Conservation (phyloP, 2,329 filamentous ascomycete genomes). For the Phialophora verrucosa region DNA sequence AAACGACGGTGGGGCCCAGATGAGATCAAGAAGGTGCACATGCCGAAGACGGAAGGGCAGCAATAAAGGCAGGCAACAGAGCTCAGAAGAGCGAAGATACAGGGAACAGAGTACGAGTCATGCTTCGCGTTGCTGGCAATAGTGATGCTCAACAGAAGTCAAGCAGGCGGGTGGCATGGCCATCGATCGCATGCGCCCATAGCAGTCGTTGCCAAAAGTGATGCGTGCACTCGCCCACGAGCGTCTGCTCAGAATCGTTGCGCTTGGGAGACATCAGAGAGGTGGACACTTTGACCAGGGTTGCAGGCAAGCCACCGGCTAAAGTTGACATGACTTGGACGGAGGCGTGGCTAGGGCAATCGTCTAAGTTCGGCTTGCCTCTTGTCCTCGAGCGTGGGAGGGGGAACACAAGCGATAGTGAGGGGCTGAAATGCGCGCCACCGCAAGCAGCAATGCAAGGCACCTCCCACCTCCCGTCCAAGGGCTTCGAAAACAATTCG, state of each 20-base stretch:
- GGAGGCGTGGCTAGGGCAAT: not conserved
- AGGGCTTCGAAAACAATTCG: not conserved
- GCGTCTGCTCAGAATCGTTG: slow-evolving; percentile 1
- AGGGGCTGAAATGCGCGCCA: not conserved
- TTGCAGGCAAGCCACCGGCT: slow-evolving; percentile 4
- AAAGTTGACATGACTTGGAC: not conserved
- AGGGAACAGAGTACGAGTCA: not conserved
- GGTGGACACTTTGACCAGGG: slow-evolving; percentile 1
- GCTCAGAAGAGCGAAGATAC: not conserved
- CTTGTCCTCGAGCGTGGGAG: not conserved
- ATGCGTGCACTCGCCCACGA: not conserved
- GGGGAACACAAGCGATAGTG: not conserved
- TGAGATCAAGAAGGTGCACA: slow-evolving; percentile 11
- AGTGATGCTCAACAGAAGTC: not conserved
- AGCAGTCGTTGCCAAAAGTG: not conserved
- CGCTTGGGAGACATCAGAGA: not conserved
- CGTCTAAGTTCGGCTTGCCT: not conserved
- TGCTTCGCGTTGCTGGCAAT: not conserved
- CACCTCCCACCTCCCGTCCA: not conserved
- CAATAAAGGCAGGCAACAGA: not conserved
- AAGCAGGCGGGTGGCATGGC: not conserved
- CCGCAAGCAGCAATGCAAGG: slow-evolving; percentile 2
- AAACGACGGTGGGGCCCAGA: slow-evolving; percentile 11
- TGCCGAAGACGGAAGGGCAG: slow-evolving; percentile 8
- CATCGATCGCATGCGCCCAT: not conserved